Evolutionary conservation across 345 rosid genomes (phyloP).

Genomic region (Schrenkiella parvula): DNA sequence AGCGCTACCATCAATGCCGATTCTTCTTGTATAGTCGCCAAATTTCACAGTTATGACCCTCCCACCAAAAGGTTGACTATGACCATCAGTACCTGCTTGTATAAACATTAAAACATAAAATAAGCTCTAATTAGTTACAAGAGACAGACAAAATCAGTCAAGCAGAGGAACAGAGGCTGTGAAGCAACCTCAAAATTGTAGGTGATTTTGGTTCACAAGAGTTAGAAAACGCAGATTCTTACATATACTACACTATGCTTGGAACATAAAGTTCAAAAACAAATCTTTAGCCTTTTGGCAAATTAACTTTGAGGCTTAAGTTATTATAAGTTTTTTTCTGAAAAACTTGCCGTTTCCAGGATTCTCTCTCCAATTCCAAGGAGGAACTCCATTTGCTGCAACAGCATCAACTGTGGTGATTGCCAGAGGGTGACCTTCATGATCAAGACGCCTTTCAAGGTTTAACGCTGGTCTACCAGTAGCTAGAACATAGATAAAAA

Average conservation of each 20-base stretch:
- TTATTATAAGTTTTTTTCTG: conserved; percentile 2
- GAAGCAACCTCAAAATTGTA: not conserved
- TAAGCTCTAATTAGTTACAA: not conserved
- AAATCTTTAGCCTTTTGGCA: not conserved
- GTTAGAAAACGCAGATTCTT: not conserved
- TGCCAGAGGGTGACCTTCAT: conserved; percentile 95
- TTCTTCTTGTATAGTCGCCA: conserved; percentile 86
- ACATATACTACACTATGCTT: conserved; percentile 17
- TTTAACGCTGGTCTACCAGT: conserved; percentile 76
- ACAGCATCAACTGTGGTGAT: conserved; percentile 83
- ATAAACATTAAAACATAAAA: not conserved
- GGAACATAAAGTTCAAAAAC: conserved; percentile 1
- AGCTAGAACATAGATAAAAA: conserved; percentile 46
- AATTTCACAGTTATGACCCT: conserved; percentile 87
- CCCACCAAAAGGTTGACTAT: conserved; percentile 74
- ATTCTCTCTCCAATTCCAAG: conserved; percentile 98
- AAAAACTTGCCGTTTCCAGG: conserved; percentile 72
- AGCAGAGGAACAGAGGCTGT: not conserved
- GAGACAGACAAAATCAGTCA: not conserved
- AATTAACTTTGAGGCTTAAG: conserved; percentile 3
- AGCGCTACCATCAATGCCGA: conserved; percentile 78
- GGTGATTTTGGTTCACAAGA: conserved; percentile 1
- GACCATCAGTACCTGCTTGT: conserved; percentile 49
- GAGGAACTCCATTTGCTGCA: conserved; percentile 82
- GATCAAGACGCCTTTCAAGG: conserved; percentile 94